Conservation (phyloP, 176 grass and related monocot species). For the Tuctoria greenei region DNA sequence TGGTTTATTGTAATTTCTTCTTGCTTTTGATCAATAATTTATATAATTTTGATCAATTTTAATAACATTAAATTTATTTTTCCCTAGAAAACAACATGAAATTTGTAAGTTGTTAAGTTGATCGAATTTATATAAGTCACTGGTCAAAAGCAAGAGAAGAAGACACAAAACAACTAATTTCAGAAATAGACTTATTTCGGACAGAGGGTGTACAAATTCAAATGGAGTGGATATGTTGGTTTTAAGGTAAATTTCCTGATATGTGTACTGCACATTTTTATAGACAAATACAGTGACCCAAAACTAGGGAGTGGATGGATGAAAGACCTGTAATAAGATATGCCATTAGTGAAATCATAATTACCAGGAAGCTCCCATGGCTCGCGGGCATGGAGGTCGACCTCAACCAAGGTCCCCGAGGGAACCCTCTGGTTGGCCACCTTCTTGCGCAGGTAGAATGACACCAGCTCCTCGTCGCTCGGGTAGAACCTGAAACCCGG, state of each 20-base stretch:
- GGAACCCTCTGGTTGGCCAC: slow-evolving; percentile 51
- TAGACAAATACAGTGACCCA: background rate
- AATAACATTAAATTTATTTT: no score
- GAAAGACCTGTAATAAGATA: background rate
- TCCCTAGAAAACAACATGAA: no score
- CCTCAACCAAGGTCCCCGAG: slow-evolving; percentile 65
- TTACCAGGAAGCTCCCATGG: slow-evolving; percentile 92
- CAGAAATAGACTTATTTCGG: no score
- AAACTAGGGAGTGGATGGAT: background rate
- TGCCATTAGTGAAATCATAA: background rate
- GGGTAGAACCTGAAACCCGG: slow-evolving; percentile 87
- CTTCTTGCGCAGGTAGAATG: slow-evolving; percentile 82
- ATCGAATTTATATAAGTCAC: no score
- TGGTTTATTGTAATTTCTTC: no score
- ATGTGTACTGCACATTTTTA: background rate
- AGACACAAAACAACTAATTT: no score
- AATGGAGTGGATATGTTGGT: background rate
- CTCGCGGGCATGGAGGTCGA: slow-evolving; percentile 70
- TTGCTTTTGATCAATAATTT: no score
- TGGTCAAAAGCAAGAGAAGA: no score
- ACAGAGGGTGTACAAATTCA: no score
- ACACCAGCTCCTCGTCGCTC: slow-evolving; percentile 78
- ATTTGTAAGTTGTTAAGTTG: no score
- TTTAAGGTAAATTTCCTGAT: background rate
- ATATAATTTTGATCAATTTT: no score